Percentiles rank a stretch among this genome's conserved stretches.
Evolutionary conservation across 129 eudicot genomes (phyloP).

Genomic region (Calendula officinalis): DNA sequence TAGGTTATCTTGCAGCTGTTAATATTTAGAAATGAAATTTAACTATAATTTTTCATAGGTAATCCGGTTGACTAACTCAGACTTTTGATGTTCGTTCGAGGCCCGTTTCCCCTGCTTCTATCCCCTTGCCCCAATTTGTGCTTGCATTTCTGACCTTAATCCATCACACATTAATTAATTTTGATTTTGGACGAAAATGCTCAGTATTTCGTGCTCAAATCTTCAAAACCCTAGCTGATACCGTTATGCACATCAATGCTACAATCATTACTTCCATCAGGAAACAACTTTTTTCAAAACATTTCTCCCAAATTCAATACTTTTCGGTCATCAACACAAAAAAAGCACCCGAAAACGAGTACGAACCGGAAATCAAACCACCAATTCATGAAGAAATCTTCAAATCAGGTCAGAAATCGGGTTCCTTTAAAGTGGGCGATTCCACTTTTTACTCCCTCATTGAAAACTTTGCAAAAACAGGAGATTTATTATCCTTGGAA

Average conservation of each 20-base stretch:
- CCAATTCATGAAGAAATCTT: conserved; percentile 54
- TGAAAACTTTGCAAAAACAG: conserved; percentile 48
- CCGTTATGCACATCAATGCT: conserved; percentile 45
- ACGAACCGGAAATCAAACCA: conserved; percentile 15
- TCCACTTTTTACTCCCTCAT: conserved; percentile 75
- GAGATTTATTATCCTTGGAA: conserved; percentile 69
- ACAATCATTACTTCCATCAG: conserved; percentile 24
- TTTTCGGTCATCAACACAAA: conserved; percentile 35
- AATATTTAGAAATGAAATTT: no score
- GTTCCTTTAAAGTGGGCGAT: conserved; percentile 75
- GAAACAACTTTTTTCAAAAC: conserved; percentile 35
- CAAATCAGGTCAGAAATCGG: conserved; percentile 42
- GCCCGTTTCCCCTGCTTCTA: background rate
- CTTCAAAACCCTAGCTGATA: conserved; percentile 17
- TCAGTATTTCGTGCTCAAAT: conserved; percentile 4
- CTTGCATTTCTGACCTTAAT: background rate
- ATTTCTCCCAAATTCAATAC: conserved; percentile 27
- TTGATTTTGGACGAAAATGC: conserved; percentile 11
- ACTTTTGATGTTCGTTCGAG: background rate
- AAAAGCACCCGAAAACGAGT: conserved; percentile 19
- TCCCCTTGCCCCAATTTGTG: background rate
- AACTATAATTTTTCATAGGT: no score
- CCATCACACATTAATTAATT: background rate
- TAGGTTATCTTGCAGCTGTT: no score
- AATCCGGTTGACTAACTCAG: no score